Conservation (phyloP, 306 rosid genomes). For the Castanea mollissima region DNA sequence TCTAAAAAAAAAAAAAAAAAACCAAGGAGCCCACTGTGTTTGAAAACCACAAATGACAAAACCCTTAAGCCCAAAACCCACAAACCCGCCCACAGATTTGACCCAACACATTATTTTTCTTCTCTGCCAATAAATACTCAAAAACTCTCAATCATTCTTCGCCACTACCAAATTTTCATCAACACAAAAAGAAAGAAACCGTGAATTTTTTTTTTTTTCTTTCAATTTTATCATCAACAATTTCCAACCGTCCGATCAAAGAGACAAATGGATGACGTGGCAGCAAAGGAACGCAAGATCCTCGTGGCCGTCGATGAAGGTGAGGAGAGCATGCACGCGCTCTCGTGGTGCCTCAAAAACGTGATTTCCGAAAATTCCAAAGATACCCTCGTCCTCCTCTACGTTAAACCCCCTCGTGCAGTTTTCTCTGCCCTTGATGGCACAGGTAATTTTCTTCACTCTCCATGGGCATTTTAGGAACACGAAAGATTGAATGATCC, state of each 20-base stretch:
- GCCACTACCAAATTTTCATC: background rate
- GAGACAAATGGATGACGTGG: slow-evolving; percentile 40
- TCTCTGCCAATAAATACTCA: background rate
- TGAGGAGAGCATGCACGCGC: slow-evolving; percentile 16
- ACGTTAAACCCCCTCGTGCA: slow-evolving; percentile 44
- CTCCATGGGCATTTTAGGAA: background rate
- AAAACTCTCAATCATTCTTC: background rate
- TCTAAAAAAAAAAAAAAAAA: background rate
- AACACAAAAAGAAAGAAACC: too few relatives aligned
- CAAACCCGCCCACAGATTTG: slow-evolving; percentile 49
- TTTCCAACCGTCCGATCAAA: background rate
- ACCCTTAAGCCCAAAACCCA: slow-evolving; percentile 15
- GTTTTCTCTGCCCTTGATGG: slow-evolving; percentile 62
- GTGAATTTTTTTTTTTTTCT: too few relatives aligned
- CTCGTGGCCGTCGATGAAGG: slow-evolving; percentile 87
- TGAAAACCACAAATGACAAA: slow-evolving; percentile 10
- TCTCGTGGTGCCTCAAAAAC: too few relatives aligned
- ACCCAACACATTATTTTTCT: background rate
- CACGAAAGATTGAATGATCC: background rate
- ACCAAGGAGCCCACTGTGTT: background rate
- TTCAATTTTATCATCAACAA: too few relatives aligned
- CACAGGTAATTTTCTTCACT: slow-evolving; percentile 38
- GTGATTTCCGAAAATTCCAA: too few relatives aligned
- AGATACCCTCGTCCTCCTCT: too few relatives aligned
- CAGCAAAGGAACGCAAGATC: slow-evolving; percentile 51